Conservation (phyloP, 305 asterid genomes). For the Solanum aculeatissimum region DNA sequence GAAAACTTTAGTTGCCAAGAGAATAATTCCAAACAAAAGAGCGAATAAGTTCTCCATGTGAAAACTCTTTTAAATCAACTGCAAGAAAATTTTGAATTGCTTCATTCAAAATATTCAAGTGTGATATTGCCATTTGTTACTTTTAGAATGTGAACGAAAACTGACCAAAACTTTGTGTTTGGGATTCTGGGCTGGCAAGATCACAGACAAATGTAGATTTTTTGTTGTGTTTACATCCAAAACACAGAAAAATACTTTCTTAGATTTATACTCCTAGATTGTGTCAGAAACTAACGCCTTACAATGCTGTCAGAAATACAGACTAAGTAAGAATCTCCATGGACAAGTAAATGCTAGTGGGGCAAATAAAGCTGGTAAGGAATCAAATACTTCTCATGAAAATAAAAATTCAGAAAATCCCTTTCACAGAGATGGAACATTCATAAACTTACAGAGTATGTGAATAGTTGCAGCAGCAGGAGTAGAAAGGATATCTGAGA, state of each 20-base stretch:
- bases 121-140: neutral
- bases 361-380: slow-evolving; percentile 63
- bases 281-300: slow-evolving; percentile 3
- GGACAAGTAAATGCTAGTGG: slow-evolving; percentile 55
- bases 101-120: neutral
- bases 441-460: slow-evolving; percentile 6
- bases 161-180: neutral
- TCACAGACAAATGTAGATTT: neutral
- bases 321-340: slow-evolving; percentile 83
- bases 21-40: too few species aligned
- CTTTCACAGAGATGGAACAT: neutral
- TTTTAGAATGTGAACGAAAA: neutral
- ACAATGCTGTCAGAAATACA: slow-evolving; percentile 58
- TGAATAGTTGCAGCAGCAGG: slow-evolving; percentile 37
- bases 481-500: slow-evolving; percentile 49
- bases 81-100: neutral
- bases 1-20: neutral
- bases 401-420: neutral
- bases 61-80: neutral
- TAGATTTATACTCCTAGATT: neutral
- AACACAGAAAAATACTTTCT: neutral
- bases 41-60: too few species aligned
- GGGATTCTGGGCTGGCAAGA: neutral
- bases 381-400: slow-evolving; percentile 8
- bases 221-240: neutral